These are phyloP conservation scores for Claviceps sp. DNA, from an alignment of 2,329 filamentous ascomycete genomes.

Conservation along the genomic window DNA sequence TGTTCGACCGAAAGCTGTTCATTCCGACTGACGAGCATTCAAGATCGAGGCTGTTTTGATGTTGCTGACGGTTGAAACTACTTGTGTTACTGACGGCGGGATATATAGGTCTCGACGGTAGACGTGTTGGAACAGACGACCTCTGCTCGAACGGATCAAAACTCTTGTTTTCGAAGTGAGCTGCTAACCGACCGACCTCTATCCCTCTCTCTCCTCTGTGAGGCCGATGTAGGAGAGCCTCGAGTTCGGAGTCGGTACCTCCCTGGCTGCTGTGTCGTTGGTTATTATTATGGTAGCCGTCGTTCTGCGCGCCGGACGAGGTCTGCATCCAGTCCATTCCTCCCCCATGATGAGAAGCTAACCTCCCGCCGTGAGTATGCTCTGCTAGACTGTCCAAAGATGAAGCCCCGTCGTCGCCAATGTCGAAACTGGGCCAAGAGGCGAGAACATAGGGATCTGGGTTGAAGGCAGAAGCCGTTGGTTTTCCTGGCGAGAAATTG, in stretches of 20 bases:
- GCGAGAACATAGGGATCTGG: constrained; percentile 18
- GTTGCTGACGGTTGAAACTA: neutral
- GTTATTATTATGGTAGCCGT: constrained; percentile 15
- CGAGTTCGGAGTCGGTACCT: constrained; percentile 15
- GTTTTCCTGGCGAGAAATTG: constrained; percentile 20
- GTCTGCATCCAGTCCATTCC: constrained; percentile 27
- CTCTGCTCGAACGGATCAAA: constrained; percentile 23
- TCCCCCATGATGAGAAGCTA: constrained; percentile 15
- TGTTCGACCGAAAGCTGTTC: constrained; percentile 7
- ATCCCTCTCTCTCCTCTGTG: constrained; percentile 10
- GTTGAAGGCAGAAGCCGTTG: constrained; percentile 17
- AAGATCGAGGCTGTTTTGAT: constrained; percentile 7
- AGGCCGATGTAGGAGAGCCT: constrained; percentile 13
- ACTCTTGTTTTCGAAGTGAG: constrained; percentile 27
- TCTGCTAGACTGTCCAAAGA: constrained; percentile 12
- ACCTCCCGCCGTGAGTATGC: constrained; percentile 13
- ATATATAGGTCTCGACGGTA: constrained; percentile 21
- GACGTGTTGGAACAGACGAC: constrained; percentile 17
- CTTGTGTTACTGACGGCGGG: constrained; percentile 10
- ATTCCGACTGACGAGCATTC: constrained; percentile 12
- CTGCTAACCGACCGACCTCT: constrained; percentile 23
- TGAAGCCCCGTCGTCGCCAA: constrained; percentile 12
- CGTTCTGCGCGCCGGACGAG: constrained; percentile 15
- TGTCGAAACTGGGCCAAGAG: constrained; percentile 20
- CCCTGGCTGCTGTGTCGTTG: constrained; percentile 3